Base-by-base conservation (phyloP, 352 stramenopile genomes). In the Pythium scleroteichum region DNA sequence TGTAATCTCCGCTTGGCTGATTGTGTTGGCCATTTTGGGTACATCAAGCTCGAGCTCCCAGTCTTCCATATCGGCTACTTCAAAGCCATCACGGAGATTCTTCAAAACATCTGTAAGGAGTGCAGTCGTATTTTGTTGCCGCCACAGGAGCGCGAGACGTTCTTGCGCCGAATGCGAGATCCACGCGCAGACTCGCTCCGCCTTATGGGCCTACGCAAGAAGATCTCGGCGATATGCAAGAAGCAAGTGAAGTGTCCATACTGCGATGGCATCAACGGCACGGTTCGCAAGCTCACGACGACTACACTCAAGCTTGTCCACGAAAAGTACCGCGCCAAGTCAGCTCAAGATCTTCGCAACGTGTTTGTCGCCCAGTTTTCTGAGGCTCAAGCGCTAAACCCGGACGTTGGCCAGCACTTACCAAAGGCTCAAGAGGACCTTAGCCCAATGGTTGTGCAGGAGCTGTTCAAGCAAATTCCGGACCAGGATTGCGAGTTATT, bases 31-130 rank as follows among this genome's bases (percentile, higher is more conserved):
- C 97, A 99, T 72, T 99, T 98, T 82, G 98, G 97, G 19, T 98
- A 99, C 82, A 99, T 99, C 71, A 88, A 97, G 53, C 75, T 99
- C 32, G 92, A 96, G 64, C 86, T 99, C 32, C 98, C 98, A 0
- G 97, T 99, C 55, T 99, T 99, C 73, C 97, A 99, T 79, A 99
- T 99, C 75, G 98, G 98, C 5, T 99, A 98, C 74, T 97, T 99
- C 69, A 99, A 99, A 62, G 94, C 98, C 64, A 99, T 97, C 48
- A 90, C 99, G 13, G 90, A 97, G 52, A 90, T 99, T 17, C 73
- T 99, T 32, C 97, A 99, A 72, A 99, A 96, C 68, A 98, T 99
- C 50, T 99, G 97, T 67, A 96, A 96, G 75, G 88, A 80, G 19
- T 99, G 97, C 75, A 97, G 87, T 20, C 78, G 96, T 29, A 92